Evolutionary conservation across 352 stramenopile species (phyloP), one percentile per base, ranked within the genome.

Genomic region (Pseudoperonospora humuli): DNA sequence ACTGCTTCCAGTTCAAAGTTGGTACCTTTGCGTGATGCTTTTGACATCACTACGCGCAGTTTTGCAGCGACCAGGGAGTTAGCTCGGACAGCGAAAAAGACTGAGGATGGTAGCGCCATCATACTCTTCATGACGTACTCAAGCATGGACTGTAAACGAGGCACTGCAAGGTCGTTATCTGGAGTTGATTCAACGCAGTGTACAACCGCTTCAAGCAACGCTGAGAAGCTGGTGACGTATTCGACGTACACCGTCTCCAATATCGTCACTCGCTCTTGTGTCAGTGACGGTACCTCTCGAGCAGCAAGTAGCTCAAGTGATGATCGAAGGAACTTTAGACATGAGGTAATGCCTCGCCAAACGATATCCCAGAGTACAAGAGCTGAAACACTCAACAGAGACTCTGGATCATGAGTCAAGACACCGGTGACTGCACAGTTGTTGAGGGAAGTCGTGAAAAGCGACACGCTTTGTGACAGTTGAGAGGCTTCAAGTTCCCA

Each of bases 321-420:
- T 0, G 13, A 26, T 2, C 23, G 9, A 11, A 60, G 34, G 23
- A 54, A 46, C 25, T 40, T 56, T n/a, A 80, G 13, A 28, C 53
- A 56, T 2, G 44, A 62, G 0, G 41, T 45, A 7, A 56, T 44
- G 24, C 28, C 54, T 13, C 63, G 63, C 61, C 61, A 78, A 5
- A 61, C 23, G 13, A 61, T 24, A 47, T 75, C 57, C 54, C 67
- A 78, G 5, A 72, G 11, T n/a, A 54, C 26, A 26, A 70, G 34
- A 8, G 25, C 26, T 9, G 40, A 39, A 15, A 34, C 14, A 9
- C 11, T 44, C 7, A 61, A 33, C 8, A 32, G 36, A 42, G 45
- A 61, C 5, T 13, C 25, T 10, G 17, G n/a, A 15, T 39, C 34
- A 17, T 10, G 6, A 18, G 13, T 37, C 14, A 54, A 45, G 18